Evolutionary conservation across 2,329 filamentous ascomycete species (phyloP), one percentile per base, ranked within the genome.

Genomic region (Cytospora schulzeri): DNA sequence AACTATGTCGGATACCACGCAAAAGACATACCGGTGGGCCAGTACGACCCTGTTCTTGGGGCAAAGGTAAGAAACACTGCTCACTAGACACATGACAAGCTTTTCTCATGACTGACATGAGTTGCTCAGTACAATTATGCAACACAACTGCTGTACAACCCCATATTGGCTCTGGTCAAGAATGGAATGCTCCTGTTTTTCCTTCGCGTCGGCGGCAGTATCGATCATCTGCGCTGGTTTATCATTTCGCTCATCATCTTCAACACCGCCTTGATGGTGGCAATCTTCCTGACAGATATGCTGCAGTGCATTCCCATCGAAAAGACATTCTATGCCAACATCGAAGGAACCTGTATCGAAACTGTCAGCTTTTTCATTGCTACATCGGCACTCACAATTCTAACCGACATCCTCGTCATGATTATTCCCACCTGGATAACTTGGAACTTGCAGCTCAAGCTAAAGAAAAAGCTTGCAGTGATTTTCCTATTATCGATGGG

Each of bases 141-240:
- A 22, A 75, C 76, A 41, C 75, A 80, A 52, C 69, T 80, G 11
- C 70, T 79, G 2, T 81, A 82, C 71, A 81, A 80, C 59, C 79
- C 80, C 0, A 77, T 81, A 53, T 69, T 82, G 2, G 77, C 78
- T 4, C 72, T 82, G 12, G 76, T 81, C 63, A 82, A 81, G 69
- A 74, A 76, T 2, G 81, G 80, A 0, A 72, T 81, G 22, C 73
- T 82, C 4, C 66, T 81, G n/a, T 80, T 81, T 64, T 73, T 81
- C n/a, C 72, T 79, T 22, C 78, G 78, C 1, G 73, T 81, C 1
- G 74, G 76, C 57, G 70, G 76, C 41, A 70, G 77, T 61, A 78
- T 78, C 63, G 69, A 58, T 31, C 73, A 67, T 26, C 71, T 79
- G 1, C 70, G 73, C 33, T 68, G 71, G 11, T 70, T 72, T 24